A percentile compares a stretch with the other conserved stretches of the same genome.
These are phyloP conservation scores for Castanospermum australe DNA, from an alignment of 306 rosid genomes.

Conservation along the genomic window DNA sequence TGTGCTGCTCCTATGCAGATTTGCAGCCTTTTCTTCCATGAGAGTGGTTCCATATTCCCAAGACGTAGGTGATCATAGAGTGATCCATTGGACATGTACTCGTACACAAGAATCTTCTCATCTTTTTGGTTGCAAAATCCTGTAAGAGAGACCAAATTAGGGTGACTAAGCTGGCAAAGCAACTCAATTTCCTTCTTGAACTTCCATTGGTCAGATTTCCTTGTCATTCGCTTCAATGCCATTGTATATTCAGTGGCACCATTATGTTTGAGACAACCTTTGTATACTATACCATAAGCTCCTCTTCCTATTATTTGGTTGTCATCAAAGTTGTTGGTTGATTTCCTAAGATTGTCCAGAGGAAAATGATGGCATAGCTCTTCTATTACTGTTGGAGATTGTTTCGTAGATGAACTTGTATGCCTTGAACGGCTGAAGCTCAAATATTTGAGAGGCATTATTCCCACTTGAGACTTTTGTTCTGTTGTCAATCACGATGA, in stretches of 20 bases:
- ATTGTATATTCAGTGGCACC: background rate
- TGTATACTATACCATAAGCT: background rate
- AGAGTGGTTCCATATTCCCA: background rate
- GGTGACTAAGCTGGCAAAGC: conserved; percentile 20
- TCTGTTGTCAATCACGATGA: background rate
- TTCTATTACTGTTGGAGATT: conserved; percentile 3
- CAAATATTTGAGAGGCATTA: background rate
- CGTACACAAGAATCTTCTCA: conserved; percentile 20
- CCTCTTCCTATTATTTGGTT: background rate
- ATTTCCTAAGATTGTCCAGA: background rate
- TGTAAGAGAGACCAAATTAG: background rate
- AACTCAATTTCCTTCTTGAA: background rate
- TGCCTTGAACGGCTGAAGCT: background rate
- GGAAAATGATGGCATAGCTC: conserved; percentile 29
- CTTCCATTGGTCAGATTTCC: too few species aligned
- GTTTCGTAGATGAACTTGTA: background rate
- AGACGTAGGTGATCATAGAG: background rate
- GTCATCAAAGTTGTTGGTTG: conserved; percentile 27
- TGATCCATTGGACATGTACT: conserved; percentile 6
- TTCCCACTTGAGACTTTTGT: background rate
- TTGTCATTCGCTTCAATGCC: background rate
- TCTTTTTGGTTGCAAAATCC: conserved; percentile 8
- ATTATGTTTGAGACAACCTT: background rate
- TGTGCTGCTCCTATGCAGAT: conserved; percentile 33
- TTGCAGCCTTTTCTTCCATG: conserved; percentile 31